A percentile compares a stretch with the other conserved stretches of the same genome.
Evolutionary conservation across 257 asterid genomes (phyloP).

Genomic region (Capsicum chinense): DNA sequence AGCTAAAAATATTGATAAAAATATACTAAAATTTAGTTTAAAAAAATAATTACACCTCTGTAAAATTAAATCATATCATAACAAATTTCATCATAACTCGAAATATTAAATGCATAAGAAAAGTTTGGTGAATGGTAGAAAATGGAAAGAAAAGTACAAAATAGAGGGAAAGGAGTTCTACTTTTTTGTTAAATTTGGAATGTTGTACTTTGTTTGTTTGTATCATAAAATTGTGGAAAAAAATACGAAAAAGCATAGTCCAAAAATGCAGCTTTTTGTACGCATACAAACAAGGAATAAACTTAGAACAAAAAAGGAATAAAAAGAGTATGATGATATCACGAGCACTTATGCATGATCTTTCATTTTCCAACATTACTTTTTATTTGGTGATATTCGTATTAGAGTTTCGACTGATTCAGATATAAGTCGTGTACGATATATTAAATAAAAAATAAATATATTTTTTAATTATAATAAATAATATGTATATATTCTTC

Average conservation of each 20-base stretch:
- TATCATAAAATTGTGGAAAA: neutral
- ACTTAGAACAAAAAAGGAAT: slow-evolving; percentile 37
- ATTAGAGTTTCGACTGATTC: neutral
- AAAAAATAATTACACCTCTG: too few species aligned
- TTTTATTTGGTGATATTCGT: neutral
- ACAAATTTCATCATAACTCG: too few species aligned
- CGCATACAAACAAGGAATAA: slow-evolving; percentile 42
- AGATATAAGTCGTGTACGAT: neutral
- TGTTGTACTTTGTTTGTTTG: slow-evolving; percentile 2
- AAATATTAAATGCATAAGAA: neutral
- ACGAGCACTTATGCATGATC: slow-evolving; percentile 42
- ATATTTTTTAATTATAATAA: too few species aligned
- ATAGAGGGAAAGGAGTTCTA: slow-evolving; percentile 29
- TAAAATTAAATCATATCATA: too few species aligned
- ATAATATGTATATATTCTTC: too few species aligned
- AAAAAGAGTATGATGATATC: slow-evolving; percentile 35
- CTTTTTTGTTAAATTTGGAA: slow-evolving; percentile 38
- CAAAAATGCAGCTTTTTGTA: slow-evolving; percentile 26
- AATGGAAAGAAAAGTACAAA: slow-evolving; percentile 29
- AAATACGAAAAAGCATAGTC: slow-evolving; percentile 26
- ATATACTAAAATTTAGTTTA: too few species aligned
- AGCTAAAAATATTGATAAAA: too few species aligned
- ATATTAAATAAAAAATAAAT: neutral
- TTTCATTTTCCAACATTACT: neutral
- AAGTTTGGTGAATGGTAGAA: slow-evolving; percentile 24